A percentile compares a stretch with the other conserved stretches of the same genome.
Evolutionary conservation across 2,329 filamentous ascomycete species (phyloP).

Genomic region (Akanthomyces lecanii): DNA sequence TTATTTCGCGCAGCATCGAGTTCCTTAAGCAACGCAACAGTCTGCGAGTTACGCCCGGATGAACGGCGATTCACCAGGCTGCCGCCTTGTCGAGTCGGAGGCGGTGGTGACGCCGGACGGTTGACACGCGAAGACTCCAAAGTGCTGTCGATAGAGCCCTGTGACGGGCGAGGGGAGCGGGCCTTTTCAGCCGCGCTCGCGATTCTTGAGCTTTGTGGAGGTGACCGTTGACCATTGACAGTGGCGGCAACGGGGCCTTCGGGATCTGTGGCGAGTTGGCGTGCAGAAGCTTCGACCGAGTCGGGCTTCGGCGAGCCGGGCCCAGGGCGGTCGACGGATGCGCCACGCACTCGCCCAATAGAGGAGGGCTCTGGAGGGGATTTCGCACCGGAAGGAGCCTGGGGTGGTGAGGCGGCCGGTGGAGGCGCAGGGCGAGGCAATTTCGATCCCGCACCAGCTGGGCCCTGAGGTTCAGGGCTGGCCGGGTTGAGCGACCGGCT

Average conservation of each 20-base stretch:
- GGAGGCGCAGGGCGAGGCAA: slow-evolving; percentile 29
- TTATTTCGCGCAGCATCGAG: slow-evolving; percentile 78
- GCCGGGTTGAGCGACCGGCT: slow-evolving; percentile 2
- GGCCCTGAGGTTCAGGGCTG: slow-evolving; percentile 9
- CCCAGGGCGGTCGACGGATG: slow-evolving; percentile 44
- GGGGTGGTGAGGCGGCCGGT: slow-evolving; percentile 51
- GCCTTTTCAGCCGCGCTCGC: slow-evolving; percentile 28
- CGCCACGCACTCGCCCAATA: slow-evolving; percentile 43
- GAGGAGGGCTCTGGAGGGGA: slow-evolving; percentile 39
- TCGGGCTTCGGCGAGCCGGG: slow-evolving; percentile 11
- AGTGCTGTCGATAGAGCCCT: slow-evolving; percentile 65
- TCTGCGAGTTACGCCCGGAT: slow-evolving; percentile 59
- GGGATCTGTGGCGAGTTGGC: slow-evolving; percentile 6
- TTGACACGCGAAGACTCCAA: slow-evolving; percentile 49
- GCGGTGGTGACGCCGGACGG: slow-evolving; percentile 55
- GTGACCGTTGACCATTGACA: slow-evolving; percentile 56
- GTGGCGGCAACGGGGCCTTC: slow-evolving; percentile 2
- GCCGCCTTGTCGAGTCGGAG: slow-evolving; percentile 52
- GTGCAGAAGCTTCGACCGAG: neutral
- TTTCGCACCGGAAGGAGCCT: slow-evolving; percentile 47
- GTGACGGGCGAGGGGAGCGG: slow-evolving; percentile 38
- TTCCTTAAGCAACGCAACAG: slow-evolving; percentile 76
- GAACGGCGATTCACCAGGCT: slow-evolving; percentile 57
- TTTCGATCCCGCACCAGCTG: slow-evolving; percentile 28
- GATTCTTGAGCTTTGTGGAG: slow-evolving; percentile 45